Base-by-base conservation (phyloP, 1,284 basidiomycete species). In the Tylopilus sp. region DNA sequence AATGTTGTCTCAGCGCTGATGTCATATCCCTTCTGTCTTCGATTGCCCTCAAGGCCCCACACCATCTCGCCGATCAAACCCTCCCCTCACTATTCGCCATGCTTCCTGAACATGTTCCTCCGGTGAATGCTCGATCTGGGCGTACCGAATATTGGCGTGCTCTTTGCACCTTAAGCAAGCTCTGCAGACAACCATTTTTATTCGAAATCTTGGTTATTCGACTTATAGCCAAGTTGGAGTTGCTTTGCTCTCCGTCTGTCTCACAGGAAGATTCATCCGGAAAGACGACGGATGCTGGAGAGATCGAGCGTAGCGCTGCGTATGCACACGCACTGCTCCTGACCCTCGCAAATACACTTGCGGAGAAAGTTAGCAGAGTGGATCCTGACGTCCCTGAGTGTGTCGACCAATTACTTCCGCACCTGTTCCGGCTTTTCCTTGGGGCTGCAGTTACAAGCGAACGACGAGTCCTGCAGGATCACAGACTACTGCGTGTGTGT, bases 121-220 rank as follows among this genome's bases (percentile, higher is more conserved):
- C 70, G 0, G 71, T 78, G 10, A 74, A 80, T 8, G 83, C 80
- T n/a, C 69, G 72, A 2, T 55, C 64, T 0, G 79, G 81, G 28
- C 81, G 88, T 29, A 71, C 76, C 13, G 76, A 76, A 43, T 88
- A 82, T 62, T 86, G 89, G 71, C 77, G 77, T 16, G 81, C 81
- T 13, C 79, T 99, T 28, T 73, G 77, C 2, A 81, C 86, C 4
- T 77, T 99, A 23, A 78, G 82, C 34, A 78, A 76, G 11, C 77
- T 99, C 12, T 96, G 92, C 64, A 67, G 80, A 3, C 81, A 86
- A 39, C 76, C 88, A 0, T 76, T 82, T 19, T 75, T 98, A 23
- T 98, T 97, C 67, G 91, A 93, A 64, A 85, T 78, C 6, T 77
- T 98, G 26, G 82, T 92, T 34, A 79, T 92, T 39, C 82, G 89